These are phyloP conservation scores for Tephrocybe sp. DNA, from an alignment of 768 basidiomycete genomes.

Conservation along the genomic window DNA sequence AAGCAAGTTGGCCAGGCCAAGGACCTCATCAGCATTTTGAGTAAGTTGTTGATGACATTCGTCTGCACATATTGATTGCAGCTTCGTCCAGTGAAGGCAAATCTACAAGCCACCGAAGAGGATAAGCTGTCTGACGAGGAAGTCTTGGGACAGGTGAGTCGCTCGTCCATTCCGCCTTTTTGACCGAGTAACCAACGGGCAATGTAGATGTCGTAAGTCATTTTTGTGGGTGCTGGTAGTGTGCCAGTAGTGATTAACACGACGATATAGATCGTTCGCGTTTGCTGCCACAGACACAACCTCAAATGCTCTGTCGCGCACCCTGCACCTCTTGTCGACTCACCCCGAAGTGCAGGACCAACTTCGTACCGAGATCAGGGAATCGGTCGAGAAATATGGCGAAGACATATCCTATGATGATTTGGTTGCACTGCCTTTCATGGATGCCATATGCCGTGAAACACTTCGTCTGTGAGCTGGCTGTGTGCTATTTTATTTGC, in stretches of 20 bases:
- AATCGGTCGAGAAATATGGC: slow-evolving; percentile 5
- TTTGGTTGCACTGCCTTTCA: slow-evolving; percentile 11
- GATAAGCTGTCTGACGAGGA: slow-evolving; percentile 10
- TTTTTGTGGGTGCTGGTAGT: too few relatives aligned
- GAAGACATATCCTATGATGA: slow-evolving; percentile 23
- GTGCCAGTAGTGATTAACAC: neutral
- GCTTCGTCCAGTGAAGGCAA: slow-evolving; percentile 5
- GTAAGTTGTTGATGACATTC: neutral
- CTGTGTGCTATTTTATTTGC: neutral
- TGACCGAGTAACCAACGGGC: neutral
- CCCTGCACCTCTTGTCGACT: slow-evolving; percentile 20
- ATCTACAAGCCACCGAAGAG: slow-evolving; percentile 6
- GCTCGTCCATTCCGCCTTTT: neutral
- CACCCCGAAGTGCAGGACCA: slow-evolving; percentile 24
- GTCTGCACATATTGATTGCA: neutral
- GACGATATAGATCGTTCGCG: slow-evolving; percentile 20
- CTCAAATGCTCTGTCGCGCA: slow-evolving; percentile 21
- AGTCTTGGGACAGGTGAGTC: slow-evolving; percentile 8
- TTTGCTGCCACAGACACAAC: slow-evolving; percentile 29
- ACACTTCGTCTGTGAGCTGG: neutral
- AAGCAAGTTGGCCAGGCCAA: slow-evolving; percentile 8
- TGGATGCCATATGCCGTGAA: slow-evolving; percentile 2
- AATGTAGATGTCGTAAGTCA: slow-evolving; percentile 8
- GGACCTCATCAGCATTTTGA: slow-evolving; percentile 11
- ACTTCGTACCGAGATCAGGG: slow-evolving; percentile 22